Evolutionary conservation across 1,284 basidiomycete genomes (phyloP).

Genomic region (Moesziomyces globuligerus): DNA sequence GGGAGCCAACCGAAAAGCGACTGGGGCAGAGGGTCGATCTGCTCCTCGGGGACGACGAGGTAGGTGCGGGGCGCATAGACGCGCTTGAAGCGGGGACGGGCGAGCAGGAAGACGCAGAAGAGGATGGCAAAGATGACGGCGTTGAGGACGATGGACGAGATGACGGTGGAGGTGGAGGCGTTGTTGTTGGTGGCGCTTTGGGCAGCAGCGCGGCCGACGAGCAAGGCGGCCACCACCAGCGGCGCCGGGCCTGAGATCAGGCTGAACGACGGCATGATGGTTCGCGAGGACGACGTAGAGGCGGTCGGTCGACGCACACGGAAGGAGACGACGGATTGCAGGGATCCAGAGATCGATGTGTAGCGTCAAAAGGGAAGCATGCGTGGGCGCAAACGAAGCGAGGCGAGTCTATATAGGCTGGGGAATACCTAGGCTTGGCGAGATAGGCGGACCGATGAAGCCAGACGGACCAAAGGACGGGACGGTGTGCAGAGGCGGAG

Average conservation of each 20-base stretch:
- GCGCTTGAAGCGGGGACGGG: slow-evolving; percentile 67
- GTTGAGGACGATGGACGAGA: slow-evolving; percentile 65
- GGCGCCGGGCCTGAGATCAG: slow-evolving; percentile 33
- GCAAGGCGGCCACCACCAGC: slow-evolving; percentile 28
- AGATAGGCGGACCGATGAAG: not conserved
- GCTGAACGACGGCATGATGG: slow-evolving; percentile 42
- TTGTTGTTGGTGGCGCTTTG: slow-evolving; percentile 17
- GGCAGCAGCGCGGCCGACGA: slow-evolving; percentile 32
- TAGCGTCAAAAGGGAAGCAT: not conserved
- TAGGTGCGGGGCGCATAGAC: slow-evolving; percentile 68
- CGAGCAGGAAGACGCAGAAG: slow-evolving; percentile 65
- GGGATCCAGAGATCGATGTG: not conserved
- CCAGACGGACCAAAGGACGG: not conserved
- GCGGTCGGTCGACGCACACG: slow-evolving; percentile 14
- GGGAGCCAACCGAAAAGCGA: slow-evolving; percentile 68
- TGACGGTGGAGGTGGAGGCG: slow-evolving; percentile 62
- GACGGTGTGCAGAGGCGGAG: not conserved
- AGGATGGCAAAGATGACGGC: slow-evolving; percentile 61
- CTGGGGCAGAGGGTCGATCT: slow-evolving; percentile 64
- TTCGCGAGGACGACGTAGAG: slow-evolving; percentile 13
- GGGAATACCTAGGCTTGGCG: too few species aligned
- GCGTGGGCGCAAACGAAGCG: not conserved
- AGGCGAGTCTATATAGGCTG: slow-evolving; percentile 1
- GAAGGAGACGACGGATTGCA: not conserved
- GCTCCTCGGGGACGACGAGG: slow-evolving; percentile 62